Evolutionary conservation across 345 rosid genomes (phyloP), one percentile per base, ranked within the genome.

Genomic region (Aurinia saxatilis): DNA sequence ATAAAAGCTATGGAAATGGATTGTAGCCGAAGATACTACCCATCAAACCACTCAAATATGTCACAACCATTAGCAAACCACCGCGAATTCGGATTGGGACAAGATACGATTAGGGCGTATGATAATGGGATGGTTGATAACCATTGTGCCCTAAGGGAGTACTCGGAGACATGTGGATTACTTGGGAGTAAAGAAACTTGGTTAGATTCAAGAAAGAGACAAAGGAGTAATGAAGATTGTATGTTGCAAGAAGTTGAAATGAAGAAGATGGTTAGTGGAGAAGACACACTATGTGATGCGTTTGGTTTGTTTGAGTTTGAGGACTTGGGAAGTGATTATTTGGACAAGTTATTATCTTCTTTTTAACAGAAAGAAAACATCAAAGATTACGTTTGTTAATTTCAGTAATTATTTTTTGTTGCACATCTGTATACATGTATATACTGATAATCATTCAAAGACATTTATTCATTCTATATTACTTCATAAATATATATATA

Each of bases 311-410:
- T 84, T 10, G 91, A 79, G 67, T 78, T 91, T 57, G 77, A 81
- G 75, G 91, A 87, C 40, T 36, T 90, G 57, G 97, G 96, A 10
- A 79, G 74, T 76, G 96, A 85, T 60, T 87, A 72, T 65, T 65
- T 88, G 75, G 88, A 88, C 12, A 81, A 66, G 54, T 67, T 88
- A 63, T 63, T 85, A 38, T 73, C 88, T 35, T 82, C 84, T n/a
- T 78, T 73, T 5, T 90, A 73, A 79, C 50, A 13, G 37, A 13
- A 60, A 34, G n/a, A 37, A 30, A 34, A 21, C 12, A 61, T 17
- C 31, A 18, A 31, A 34, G 4, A 42, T 17, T 23, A 49, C 29
- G 1, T 16, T 2, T 39, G 16, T 18, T 29, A 9, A 39, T 34
- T 42, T 19, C 21, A 17, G 49, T 23, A 31, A 14, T 15, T 14